A percentile compares a stretch with the other conserved stretches of the same genome.
Conservation (phyloP, 2,329 filamentous ascomycete species). For the Thermothelomyces thermophilus region DNA sequence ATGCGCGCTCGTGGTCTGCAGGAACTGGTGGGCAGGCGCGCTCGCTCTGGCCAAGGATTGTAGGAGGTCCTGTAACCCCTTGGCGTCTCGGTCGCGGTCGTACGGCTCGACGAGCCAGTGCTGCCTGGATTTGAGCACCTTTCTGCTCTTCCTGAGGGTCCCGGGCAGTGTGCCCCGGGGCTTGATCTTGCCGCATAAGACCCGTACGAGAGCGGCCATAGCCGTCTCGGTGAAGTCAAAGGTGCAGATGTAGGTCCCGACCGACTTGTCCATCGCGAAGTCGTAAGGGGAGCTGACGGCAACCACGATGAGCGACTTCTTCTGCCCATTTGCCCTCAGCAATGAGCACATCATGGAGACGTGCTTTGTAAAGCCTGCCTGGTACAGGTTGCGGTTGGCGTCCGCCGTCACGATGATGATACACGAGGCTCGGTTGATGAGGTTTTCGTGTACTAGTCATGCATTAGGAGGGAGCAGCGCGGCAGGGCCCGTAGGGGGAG, state of each 20-base stretch:
- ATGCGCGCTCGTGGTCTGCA: constrained; percentile 61
- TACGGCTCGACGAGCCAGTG: constrained; percentile 93
- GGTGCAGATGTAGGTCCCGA: constrained; percentile 89
- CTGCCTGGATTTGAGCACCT: constrained; percentile 79
- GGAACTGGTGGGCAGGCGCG: constrained; percentile 60
- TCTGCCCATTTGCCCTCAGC: constrained; percentile 67
- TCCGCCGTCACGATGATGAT: constrained; percentile 91
- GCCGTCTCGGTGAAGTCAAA: constrained; percentile 95
- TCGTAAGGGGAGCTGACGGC: constrained; percentile 95
- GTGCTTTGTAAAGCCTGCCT: constrained; percentile 91
- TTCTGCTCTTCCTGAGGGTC: constrained; percentile 79
- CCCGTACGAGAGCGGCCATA: constrained; percentile 74
- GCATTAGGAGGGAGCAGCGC: neutral
- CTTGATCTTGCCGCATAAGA: constrained; percentile 68
- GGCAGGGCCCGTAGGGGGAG: constrained; percentile 3
- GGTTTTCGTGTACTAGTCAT: constrained; percentile 71
- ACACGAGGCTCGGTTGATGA: constrained; percentile 80
- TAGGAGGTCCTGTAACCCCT: constrained; percentile 69
- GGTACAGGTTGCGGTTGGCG: constrained; percentile 88
- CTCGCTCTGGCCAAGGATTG: constrained; percentile 61
- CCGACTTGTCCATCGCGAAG: constrained; percentile 85
- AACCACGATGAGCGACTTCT: constrained; percentile 85
- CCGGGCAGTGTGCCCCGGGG: constrained; percentile 58
- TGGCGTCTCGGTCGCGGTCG: constrained; percentile 68
- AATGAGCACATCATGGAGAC: constrained; percentile 92